phyloP scores from a whole-genome alignment of 805 yeast species.

The Candida vartiovaarae region DNA sequence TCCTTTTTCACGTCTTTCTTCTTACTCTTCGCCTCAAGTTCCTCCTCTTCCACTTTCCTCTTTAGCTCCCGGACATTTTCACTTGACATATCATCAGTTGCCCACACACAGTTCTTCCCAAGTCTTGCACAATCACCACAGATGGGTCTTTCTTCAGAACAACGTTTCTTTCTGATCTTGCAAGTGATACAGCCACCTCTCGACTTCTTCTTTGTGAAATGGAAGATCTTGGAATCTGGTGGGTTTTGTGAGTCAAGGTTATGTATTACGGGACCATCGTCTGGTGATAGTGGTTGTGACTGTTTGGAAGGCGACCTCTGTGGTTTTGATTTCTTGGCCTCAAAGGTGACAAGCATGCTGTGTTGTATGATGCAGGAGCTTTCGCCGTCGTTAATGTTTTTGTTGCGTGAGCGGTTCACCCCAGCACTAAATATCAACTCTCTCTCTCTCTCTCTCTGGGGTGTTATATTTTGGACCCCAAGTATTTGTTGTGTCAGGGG shows the following conservation, averaged over 20 bases:
- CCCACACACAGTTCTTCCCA: slow-evolving; percentile 65
- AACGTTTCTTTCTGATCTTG: slow-evolving; percentile 62
- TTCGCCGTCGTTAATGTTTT: too few relatives aligned
- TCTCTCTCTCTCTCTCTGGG: too few relatives aligned
- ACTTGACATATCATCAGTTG: slow-evolving; percentile 37
- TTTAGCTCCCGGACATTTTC: slow-evolving; percentile 22
- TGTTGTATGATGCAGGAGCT: too few relatives aligned
- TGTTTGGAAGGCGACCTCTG: neutral
- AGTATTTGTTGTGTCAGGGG: too few relatives aligned
- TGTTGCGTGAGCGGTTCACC: too few relatives aligned
- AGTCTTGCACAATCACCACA: slow-evolving; percentile 64
- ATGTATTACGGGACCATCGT: slow-evolving; percentile 14
- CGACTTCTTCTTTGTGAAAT: slow-evolving; percentile 32
- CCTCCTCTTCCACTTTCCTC: slow-evolving; percentile 21
- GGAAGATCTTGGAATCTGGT: slow-evolving; percentile 19
- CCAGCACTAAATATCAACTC: too few relatives aligned
- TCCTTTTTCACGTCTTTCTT: slow-evolving; percentile 1
- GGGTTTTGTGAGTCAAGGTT: slow-evolving; percentile 12
- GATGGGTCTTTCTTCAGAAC: slow-evolving; percentile 64
- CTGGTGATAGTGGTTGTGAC: neutral
- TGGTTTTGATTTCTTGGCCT: slow-evolving; percentile 12
- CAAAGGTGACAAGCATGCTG: slow-evolving; percentile 22
- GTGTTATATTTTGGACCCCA: too few relatives aligned
- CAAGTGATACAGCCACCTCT: slow-evolving; percentile 64
- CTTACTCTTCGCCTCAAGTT: slow-evolving; percentile 8